phyloP scores from a whole-genome alignment of 352 stramenopile species.

The Blastocystis sp. region DNA sequence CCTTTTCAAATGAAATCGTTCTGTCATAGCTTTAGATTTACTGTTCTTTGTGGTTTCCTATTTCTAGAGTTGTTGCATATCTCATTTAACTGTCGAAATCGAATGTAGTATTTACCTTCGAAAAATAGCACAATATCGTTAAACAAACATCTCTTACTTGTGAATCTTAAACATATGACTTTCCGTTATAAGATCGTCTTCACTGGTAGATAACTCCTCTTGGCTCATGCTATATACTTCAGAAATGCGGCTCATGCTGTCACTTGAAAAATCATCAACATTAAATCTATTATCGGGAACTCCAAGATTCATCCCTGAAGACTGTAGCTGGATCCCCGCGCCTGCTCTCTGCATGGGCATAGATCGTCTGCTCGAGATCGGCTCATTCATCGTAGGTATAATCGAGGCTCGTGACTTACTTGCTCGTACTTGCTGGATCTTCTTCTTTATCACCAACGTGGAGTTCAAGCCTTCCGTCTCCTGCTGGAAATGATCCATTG shows the following conservation, averaged over 20 bases:
- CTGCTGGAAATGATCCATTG: conserved; percentile 36
- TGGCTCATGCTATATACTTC: background rate
- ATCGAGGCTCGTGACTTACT: background rate
- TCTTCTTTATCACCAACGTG: background rate
- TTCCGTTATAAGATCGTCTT: background rate
- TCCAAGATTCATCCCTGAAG: background rate
- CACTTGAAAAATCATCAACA: background rate
- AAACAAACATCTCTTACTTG: too few species aligned
- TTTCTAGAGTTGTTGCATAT: too few species aligned
- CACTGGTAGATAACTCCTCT: background rate
- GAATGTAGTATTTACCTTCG: too few species aligned
- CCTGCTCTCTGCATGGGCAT: too few species aligned
- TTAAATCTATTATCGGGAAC: background rate
- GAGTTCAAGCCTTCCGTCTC: background rate
- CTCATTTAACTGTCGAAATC: too few species aligned
- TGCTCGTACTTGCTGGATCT: background rate
- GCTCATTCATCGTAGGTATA: background rate
- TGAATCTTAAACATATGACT: too few species aligned
- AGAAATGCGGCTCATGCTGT: background rate
- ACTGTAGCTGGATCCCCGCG: background rate
- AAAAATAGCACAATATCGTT: too few species aligned
- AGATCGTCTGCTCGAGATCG: background rate
- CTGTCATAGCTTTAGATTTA: too few species aligned
- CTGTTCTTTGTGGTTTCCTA: too few species aligned
- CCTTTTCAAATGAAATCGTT: too few species aligned